Evolutionary conservation across 2,329 filamentous ascomycete species (phyloP), one percentile per base, ranked within the genome.

Genomic region (Fusarium temperatum): DNA sequence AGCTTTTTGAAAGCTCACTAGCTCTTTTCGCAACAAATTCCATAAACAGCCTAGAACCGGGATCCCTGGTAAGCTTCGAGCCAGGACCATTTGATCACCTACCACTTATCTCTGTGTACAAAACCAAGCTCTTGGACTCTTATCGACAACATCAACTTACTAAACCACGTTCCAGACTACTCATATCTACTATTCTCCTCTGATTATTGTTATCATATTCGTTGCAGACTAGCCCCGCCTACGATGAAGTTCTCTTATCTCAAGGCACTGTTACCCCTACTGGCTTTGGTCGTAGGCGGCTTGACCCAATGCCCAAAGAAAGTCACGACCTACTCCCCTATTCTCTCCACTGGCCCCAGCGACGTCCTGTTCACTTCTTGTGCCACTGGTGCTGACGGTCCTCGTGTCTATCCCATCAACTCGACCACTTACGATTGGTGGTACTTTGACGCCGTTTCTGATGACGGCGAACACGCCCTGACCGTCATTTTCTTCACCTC

Each of bases 61-160:
- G 22, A 35, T 24, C 3, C 8, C 11, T 24, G 30, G 48, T 24
- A 24, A 24, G 8, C 30, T 12, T 51, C 17, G 3, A 51, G 0
- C 8, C 2, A 14, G 30, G 3, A 3, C n/a, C 3, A 24, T 24
- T 2, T 20, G 17, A n/a, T 13, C 20, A 17, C 4, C 1, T 5
- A 18, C 11, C 22, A 10, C 6, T 20, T 20, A 2, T 35, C 48
- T 35, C 8, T 18, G 13, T 12, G 22, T 50, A 50, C 28, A 30
- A 30, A 1, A 30, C 13, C 14, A 50, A 30, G 48, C 17, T 15
- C 17, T 15, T 9, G n/a, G 30, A 24, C 17, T 14, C n/a, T 36
- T 24, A 35, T 51, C n/a, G 3, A 24, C 4, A 5, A 12, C 11
- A 4, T 30, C 3, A 30, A 12, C 30, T 30, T 1, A 30, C 11